Conservation (phyloP, 2,329 filamentous ascomycete genomes). For the Pseudogymnoascus sp. region DNA sequence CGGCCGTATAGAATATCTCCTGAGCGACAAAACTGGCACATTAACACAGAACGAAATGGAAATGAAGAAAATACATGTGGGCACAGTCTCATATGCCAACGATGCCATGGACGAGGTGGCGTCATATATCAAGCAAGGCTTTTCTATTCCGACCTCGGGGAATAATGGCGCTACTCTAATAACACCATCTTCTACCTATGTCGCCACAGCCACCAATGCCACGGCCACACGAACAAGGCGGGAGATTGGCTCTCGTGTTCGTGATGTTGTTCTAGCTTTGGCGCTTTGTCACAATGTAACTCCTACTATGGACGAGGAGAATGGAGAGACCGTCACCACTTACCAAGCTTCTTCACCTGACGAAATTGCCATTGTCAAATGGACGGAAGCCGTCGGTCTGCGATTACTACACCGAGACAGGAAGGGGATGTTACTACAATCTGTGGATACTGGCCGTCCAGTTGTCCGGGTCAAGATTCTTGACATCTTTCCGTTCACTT, state of each 20-base stretch:
- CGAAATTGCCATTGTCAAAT: conserved; percentile 94
- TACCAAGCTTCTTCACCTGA: conserved; percentile 98
- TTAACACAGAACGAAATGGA: conserved; percentile 98
- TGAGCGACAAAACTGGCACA: conserved; percentile 98
- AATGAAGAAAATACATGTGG: conserved; percentile 96
- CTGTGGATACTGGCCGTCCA: conserved; percentile 61
- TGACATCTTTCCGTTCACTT: conserved; percentile 95
- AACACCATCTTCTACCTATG: conserved; percentile 68
- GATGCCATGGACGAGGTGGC: conserved; percentile 98
- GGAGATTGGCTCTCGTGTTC: conserved; percentile 88
- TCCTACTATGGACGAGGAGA: conserved; percentile 76
- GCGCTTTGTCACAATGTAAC: conserved; percentile 97
- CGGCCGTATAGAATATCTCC: conserved; percentile 87
- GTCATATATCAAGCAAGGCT: conserved; percentile 78
- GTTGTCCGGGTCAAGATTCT: conserved; percentile 84
- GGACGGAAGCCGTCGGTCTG: conserved; percentile 88
- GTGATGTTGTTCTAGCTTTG: conserved; percentile 85
- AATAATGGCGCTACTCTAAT: conserved; percentile 49
- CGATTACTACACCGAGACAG: conserved; percentile 80
- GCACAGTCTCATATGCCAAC: conserved; percentile 95
- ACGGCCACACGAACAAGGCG: conserved; percentile 75
- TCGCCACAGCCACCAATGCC: conserved; percentile 49
- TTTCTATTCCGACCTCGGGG: conserved; percentile 48
- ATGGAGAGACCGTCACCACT: conserved; percentile 68
- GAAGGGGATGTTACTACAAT: conserved; percentile 75